These are phyloP conservation scores for Ceratocystis ficicola DNA, from an alignment of 2,329 filamentous ascomycete species.

Conservation along the genomic window DNA sequence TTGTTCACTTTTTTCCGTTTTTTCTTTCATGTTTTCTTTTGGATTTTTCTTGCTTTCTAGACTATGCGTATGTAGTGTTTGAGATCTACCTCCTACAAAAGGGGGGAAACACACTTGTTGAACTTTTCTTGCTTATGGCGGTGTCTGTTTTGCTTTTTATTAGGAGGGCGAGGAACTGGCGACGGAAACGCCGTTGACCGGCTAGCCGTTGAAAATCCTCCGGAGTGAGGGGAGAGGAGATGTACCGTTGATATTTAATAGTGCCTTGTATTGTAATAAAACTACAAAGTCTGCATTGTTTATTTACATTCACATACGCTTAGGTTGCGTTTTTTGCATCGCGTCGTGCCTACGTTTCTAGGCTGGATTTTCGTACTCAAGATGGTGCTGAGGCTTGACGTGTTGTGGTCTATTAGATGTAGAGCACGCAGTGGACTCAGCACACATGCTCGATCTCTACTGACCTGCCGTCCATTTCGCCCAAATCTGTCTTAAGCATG, in stretches of 20 bases:
- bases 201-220: background rate
- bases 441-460: slow-evolving; percentile 62
- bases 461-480: slow-evolving; percentile 49
- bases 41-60: background rate
- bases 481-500: slow-evolving; percentile 66
- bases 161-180: background rate
- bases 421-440: slow-evolving; percentile 30
- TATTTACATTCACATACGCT: slow-evolving; percentile 21
- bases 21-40: slow-evolving; percentile 1
- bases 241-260: background rate
- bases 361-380: background rate
- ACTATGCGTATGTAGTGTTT: background rate
- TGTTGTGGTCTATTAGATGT: too few relatives aligned
- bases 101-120: background rate
- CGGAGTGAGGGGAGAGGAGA: background rate
- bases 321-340: background rate
- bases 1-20: slow-evolving; percentile 8
- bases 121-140: background rate
- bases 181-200: background rate
- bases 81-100: background rate
- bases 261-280: slow-evolving; percentile 8
- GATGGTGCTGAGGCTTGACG: background rate
- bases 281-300: slow-evolving; percentile 18
- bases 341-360: background rate
- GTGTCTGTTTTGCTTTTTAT: background rate